These are phyloP conservation scores for Crotalaria pallida DNA, from an alignment of 306 rosid species.

Conservation along the genomic window DNA sequence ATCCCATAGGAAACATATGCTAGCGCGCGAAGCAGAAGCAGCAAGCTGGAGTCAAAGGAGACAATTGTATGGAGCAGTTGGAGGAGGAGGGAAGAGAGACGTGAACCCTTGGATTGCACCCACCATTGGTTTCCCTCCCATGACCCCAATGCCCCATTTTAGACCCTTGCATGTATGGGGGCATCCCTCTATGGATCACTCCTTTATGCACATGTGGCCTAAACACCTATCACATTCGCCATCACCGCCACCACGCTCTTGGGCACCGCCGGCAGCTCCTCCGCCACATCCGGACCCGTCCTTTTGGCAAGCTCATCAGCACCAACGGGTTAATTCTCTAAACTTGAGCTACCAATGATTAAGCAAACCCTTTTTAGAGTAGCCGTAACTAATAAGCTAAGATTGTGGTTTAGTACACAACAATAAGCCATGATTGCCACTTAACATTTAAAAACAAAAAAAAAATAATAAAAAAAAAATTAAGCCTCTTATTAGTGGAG, in stretches of 20 bases:
- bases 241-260: conserved; percentile 23
- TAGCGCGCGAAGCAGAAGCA: conserved; percentile 94
- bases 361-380: not conserved
- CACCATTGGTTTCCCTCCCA: conserved; percentile 67
- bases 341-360: not conserved
- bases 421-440: no score
- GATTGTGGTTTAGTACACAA: not conserved
- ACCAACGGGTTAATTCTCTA: conserved; percentile 41
- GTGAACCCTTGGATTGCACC: conserved; percentile 57
- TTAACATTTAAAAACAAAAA: no score
- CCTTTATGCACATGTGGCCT: conserved; percentile 61
- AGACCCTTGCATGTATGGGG: conserved; percentile 98
- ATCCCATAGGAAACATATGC: conserved; percentile 83
- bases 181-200: conserved; percentile 68
- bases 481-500: no score
- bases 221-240: conserved; percentile 41
- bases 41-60: conserved; percentile 83
- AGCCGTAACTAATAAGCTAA: no score
- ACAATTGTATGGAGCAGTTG: conserved; percentile 37
- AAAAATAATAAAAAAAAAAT: no score
- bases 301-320: conserved; percentile 56
- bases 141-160: conserved; percentile 47
- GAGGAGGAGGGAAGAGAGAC: conserved; percentile 42
- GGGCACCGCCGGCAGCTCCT: conserved; percentile 36
- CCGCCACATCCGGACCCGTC: conserved; percentile 48